phyloP scores from a whole-genome alignment of 208 protist genomes.

The Trypanosoma scelopori region DNA sequence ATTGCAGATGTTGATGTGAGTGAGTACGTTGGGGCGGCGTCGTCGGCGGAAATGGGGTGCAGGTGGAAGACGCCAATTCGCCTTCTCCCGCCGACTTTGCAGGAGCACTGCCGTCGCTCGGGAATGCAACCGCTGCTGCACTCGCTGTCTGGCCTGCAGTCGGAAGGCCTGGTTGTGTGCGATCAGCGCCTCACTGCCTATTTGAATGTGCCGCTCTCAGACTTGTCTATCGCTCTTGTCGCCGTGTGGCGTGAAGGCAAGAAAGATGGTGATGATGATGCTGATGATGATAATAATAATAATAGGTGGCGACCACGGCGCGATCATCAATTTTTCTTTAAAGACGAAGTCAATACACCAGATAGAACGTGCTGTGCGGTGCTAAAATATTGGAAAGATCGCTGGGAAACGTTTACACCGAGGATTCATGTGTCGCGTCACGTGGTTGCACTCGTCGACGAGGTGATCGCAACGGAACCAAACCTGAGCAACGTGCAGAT shows the following conservation, averaged over 20 bases:
- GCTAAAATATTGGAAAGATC: constrained; percentile 67
- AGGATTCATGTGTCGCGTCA: constrained; percentile 1
- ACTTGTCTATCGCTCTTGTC: constrained; percentile 24
- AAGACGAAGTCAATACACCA: constrained; percentile 1
- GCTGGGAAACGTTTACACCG: constrained; percentile 14
- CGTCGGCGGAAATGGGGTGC: neutral
- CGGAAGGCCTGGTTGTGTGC: constrained; percentile 38
- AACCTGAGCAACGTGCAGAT: constrained; percentile 43
- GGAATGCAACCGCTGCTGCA: constrained; percentile 40
- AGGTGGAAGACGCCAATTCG: constrained; percentile 51
- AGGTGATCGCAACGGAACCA: constrained; percentile 18
- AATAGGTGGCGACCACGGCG: neutral
- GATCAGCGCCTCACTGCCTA: constrained; percentile 26
- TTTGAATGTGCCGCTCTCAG: constrained; percentile 21
- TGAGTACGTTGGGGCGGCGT: constrained; percentile 8
- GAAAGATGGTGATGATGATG: neutral
- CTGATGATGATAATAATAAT: neutral
- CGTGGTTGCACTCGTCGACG: constrained; percentile 22
- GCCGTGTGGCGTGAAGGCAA: constrained; percentile 2
- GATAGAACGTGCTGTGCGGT: constrained; percentile 26
- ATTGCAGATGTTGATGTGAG: constrained; percentile 51
- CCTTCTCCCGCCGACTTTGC: constrained; percentile 50
- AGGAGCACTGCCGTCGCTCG: constrained; percentile 39
- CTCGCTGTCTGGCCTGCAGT: constrained; percentile 43
- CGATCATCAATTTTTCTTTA: constrained; percentile 2